phyloP scores from a whole-genome alignment of 23 red algal species.

The Pyropia yezoensis region DNA sequence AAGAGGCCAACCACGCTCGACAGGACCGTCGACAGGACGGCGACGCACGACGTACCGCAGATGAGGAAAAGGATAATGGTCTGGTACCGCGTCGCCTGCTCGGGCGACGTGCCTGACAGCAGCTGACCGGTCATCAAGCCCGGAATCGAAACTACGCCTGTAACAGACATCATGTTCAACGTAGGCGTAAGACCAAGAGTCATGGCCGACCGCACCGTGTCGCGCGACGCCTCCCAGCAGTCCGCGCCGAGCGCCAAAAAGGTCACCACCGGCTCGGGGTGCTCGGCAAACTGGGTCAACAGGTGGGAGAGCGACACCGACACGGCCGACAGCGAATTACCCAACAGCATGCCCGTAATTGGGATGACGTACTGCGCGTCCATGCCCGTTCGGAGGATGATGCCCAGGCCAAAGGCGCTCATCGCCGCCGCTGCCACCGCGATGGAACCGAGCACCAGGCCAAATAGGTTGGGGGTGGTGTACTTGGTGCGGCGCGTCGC shows the following conservation, averaged over 20 bases:
- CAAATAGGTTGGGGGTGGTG: slow-evolving; percentile 11
- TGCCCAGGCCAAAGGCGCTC: slow-evolving; percentile 31
- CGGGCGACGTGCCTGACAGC: slow-evolving; percentile 16
- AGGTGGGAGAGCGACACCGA: slow-evolving; percentile 38
- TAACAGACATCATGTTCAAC: slow-evolving; percentile 67
- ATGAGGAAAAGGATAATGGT: slow-evolving; percentile 37
- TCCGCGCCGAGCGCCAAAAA: slow-evolving; percentile 62
- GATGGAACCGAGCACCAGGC: slow-evolving; percentile 5
- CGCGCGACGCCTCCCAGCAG: slow-evolving; percentile 48
- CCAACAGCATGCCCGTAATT: slow-evolving; percentile 81
- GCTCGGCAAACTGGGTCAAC: slow-evolving; percentile 37
- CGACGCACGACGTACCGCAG: background rate
- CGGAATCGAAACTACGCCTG: slow-evolving; percentile 79
- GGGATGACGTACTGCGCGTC: slow-evolving; percentile 81
- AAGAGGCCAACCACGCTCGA: no score
- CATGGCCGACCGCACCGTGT: slow-evolving; percentile 43
- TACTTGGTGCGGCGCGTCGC: slow-evolving; percentile 48
- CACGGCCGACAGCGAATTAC: slow-evolving; percentile 63
- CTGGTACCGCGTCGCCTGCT: slow-evolving; percentile 33
- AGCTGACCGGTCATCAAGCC: slow-evolving; percentile 72
- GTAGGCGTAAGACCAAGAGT: slow-evolving; percentile 59
- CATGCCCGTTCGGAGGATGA: slow-evolving; percentile 44
- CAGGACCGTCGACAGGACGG: no score
- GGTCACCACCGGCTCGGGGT: slow-evolving; percentile 26
- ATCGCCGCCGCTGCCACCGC: slow-evolving; percentile 26